A percentile compares a stretch with the other conserved stretches of the same genome.
Conservation (phyloP, 1,284 basidiomycete species). For the Ustilago tritici region DNA sequence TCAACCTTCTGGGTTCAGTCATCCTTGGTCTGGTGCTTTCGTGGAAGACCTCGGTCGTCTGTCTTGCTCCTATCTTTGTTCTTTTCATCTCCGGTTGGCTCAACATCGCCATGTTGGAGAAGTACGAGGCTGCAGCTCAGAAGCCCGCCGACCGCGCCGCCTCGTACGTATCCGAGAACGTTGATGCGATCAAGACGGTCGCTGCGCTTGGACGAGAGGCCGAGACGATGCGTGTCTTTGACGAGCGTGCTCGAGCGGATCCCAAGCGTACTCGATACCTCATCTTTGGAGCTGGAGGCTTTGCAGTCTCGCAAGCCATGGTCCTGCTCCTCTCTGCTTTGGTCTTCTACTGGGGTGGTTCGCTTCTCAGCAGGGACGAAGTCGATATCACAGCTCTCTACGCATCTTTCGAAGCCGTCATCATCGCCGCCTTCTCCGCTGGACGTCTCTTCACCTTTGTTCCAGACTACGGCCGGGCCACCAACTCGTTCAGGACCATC, state of each 20-base stretch:
- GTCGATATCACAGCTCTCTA: constrained; percentile 53
- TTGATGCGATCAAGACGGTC: constrained; percentile 71
- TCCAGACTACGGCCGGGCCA: constrained; percentile 61
- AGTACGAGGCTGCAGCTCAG: constrained; percentile 65
- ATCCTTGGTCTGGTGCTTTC: constrained; percentile 70
- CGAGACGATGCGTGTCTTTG: constrained; percentile 64
- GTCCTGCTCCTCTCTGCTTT: constrained; percentile 68
- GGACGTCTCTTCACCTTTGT: constrained; percentile 62
- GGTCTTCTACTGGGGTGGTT: constrained; percentile 70
- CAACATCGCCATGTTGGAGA: constrained; percentile 68
- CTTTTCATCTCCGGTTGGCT: constrained; percentile 59
- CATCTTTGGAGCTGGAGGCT: constrained; percentile 65
- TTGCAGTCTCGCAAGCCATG: constrained; percentile 69
- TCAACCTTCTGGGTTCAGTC: constrained; percentile 69
- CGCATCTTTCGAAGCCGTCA: constrained; percentile 69
- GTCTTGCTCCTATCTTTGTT: constrained; percentile 67
- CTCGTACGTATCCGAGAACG: constrained; percentile 70
- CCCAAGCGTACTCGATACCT: constrained; percentile 58
- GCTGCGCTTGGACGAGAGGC: constrained; percentile 70
- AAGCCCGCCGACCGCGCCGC: constrained; percentile 62
- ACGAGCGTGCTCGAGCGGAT: constrained; percentile 47
- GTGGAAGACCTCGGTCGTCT: constrained; percentile 70
- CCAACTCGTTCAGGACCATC: constrained; percentile 53
- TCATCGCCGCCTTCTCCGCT: constrained; percentile 69
- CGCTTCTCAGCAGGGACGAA: constrained; percentile 58